phyloP scores from a whole-genome alignment of 345 rosid genomes.

The Durio zibethinus region DNA sequence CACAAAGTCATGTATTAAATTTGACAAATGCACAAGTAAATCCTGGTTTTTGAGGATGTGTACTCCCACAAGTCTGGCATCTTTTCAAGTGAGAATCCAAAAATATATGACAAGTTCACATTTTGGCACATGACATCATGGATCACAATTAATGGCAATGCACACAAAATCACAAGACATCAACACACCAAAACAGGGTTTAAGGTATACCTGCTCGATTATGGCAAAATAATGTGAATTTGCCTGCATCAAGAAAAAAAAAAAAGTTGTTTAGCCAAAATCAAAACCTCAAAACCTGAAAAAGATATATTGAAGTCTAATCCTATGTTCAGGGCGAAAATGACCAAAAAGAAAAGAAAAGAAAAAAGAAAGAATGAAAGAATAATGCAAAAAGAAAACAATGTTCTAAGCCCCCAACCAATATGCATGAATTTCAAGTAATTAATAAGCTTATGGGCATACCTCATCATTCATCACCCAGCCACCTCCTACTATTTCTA shows the following conservation, averaged over 20 bases:
- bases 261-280: constrained; percentile 3
- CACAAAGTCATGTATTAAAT: background rate
- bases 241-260: constrained; percentile 58
- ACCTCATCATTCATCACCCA: constrained; percentile 99
- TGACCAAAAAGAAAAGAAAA: background rate
- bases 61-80: background rate
- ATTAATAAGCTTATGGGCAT: constrained; percentile 12
- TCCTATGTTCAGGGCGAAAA: background rate
- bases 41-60: background rate
- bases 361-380: background rate
- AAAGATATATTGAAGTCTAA: background rate
- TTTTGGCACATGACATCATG: background rate
- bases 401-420: background rate
- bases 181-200: background rate
- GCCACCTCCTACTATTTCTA: constrained; percentile 99
- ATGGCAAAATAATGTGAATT: constrained; percentile 96
- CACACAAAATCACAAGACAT: background rate
- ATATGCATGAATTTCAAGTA: background rate
- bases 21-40: background rate
- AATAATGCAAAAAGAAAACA: background rate
- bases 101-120: background rate
- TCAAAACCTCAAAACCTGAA: background rate
- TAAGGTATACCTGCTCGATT: constrained; percentile 75
- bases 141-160: background rate
- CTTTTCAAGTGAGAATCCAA: background rate